Percentiles rank a stretch among this genome's conserved stretches.
Evolutionary conservation across 176 grass and related monocot species (phyloP).

Genomic region (Oryza glumipatula): DNA sequence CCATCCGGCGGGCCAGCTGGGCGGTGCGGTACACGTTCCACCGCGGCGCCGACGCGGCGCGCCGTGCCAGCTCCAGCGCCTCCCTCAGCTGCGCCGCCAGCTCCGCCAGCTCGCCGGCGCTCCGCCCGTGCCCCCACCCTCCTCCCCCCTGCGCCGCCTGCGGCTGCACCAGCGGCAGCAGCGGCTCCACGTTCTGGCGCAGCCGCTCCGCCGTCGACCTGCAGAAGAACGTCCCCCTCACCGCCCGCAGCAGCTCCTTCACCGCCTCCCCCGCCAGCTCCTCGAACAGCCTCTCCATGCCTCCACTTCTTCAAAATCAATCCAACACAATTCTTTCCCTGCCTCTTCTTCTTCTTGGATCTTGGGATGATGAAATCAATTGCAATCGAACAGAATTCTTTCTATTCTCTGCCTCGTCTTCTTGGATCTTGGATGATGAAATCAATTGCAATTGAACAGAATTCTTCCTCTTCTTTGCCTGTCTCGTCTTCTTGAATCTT

Average conservation of each 20-base stretch:
- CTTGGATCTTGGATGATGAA: not conserved
- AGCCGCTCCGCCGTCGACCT: conserved; percentile 80
- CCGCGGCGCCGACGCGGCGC: conserved; percentile 61
- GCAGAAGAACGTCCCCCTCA: conserved; percentile 67
- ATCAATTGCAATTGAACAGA: no score
- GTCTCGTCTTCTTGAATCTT: no score
- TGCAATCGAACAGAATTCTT: no score
- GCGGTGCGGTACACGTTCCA: conserved; percentile 97
- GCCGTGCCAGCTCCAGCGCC: conserved; percentile 82
- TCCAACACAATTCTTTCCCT: conserved; percentile 18
- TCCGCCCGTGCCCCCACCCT: not conserved
- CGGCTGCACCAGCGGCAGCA: conserved; percentile 79
- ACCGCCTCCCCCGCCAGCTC: conserved; percentile 67
- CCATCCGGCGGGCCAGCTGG: conserved; percentile 83
- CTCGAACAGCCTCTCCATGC: conserved; percentile 45
- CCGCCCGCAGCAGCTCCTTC: conserved; percentile 62
- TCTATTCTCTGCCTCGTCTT: not conserved
- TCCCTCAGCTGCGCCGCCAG: conserved; percentile 63
- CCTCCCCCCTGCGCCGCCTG: not conserved
- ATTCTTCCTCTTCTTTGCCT: no score
- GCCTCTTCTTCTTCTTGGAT: not conserved
- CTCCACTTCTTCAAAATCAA: not conserved
- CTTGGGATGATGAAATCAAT: not conserved
- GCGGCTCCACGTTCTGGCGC: conserved; percentile 75
- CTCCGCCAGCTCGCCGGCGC: conserved; percentile 59